These are phyloP conservation scores for Dujonia santamariae DNA, from an alignment of 1,139 yeast species.

Conservation along the genomic window DNA sequence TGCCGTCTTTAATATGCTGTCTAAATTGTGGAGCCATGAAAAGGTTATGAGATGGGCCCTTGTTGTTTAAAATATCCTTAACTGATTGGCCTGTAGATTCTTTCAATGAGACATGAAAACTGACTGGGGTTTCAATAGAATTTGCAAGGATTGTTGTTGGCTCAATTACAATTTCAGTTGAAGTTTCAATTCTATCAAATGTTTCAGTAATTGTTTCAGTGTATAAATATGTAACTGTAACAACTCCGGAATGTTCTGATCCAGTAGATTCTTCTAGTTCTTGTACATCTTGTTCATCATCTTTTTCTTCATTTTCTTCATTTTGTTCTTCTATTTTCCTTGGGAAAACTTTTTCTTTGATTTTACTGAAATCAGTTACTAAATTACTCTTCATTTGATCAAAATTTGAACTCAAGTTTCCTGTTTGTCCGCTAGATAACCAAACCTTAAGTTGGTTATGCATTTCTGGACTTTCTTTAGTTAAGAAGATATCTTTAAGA, in stretches of 20 bases:
- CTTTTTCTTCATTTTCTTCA: background rate
- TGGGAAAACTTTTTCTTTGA: background rate
- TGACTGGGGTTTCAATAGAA: conserved; percentile 1
- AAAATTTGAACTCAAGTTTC: background rate
- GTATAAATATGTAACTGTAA: conserved; percentile 3
- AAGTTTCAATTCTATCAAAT: conserved; percentile 3
- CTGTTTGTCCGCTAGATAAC: background rate
- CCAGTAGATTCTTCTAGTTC: background rate
- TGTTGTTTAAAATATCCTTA: conserved; percentile 20
- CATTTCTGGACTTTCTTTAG: background rate
- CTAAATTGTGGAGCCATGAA: conserved; percentile 25
- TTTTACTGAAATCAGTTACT: background rate
- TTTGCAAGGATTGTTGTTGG: background rate
- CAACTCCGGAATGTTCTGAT: background rate
- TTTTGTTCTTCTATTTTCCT: background rate
- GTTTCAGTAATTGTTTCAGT: conserved; percentile 5
- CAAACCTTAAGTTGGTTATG: background rate
- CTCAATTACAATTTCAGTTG: background rate
- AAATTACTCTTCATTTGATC: conserved; percentile 1
- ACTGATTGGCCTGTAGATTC: conserved; percentile 9
- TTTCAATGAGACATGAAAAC: background rate
- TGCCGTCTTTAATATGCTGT: conserved; percentile 13
- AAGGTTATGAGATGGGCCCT: conserved; percentile 21
- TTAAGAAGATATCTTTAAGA: conserved; percentile 1
- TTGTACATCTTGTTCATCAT: background rate